phyloP scores from a whole-genome alignment of 83 land plant species.

The Picea mariana region DNA sequence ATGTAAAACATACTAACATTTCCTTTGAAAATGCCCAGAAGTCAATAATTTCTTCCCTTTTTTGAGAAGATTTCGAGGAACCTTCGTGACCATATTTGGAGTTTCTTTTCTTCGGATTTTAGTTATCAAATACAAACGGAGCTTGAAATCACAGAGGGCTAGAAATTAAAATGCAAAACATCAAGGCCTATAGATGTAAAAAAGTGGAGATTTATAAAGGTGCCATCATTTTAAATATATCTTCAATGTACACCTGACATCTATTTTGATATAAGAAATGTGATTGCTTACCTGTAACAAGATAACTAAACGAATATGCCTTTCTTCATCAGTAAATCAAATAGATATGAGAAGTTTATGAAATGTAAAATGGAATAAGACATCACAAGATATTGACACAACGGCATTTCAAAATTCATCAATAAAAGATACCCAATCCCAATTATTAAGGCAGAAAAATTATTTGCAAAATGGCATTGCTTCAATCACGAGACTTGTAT shows the following conservation, averaged over 20 bases:
- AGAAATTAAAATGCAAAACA: neutral
- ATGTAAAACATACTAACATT: neutral
- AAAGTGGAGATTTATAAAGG: neutral
- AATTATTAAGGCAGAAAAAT: neutral
- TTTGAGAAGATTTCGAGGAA: neutral
- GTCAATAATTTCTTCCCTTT: neutral
- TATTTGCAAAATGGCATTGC: neutral
- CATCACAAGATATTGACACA: neutral
- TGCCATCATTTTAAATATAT: neutral
- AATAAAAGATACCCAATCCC: neutral
- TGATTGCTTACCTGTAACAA: too few species aligned
- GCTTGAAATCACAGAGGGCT: neutral
- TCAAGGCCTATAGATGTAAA: neutral
- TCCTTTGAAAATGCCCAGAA: neutral
- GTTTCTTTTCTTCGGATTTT: neutral
- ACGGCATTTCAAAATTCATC: neutral
- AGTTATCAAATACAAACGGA: neutral
- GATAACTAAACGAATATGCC: too few species aligned
- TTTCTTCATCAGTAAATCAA: too few species aligned
- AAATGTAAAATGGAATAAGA: neutral
- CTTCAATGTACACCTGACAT: neutral
- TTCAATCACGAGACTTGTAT: conserved; percentile 10
- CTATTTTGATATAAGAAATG: neutral
- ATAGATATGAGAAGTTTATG: neutral
- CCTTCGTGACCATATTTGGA: neutral